These are phyloP conservation scores for Kurtzmaniella quercitrusa DNA, from an alignment of 1,139 yeast genomes.

Conservation along the genomic window DNA sequence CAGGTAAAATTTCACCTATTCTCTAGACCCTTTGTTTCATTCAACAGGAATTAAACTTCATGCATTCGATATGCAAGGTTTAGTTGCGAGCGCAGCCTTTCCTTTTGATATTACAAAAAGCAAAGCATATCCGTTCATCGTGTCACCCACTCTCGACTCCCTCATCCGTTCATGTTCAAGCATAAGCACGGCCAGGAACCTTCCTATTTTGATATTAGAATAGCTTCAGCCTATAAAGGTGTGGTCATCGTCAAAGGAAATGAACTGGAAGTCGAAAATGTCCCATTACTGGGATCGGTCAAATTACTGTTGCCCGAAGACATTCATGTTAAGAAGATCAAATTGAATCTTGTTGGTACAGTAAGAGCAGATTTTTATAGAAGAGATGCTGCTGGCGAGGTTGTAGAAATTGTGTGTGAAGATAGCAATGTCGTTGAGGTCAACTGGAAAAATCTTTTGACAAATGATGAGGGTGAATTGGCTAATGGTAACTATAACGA, in stretches of 20 bases:
- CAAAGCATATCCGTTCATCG: background rate
- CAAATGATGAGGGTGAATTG: conserved; percentile 41
- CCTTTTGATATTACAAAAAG: background rate
- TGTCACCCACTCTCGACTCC: no score
- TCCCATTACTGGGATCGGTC: conserved; percentile 52
- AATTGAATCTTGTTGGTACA: conserved; percentile 48
- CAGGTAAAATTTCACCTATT: no score
- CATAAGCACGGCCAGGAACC: conserved; percentile 16
- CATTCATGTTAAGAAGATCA: conserved; percentile 43
- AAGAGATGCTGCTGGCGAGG: conserved; percentile 29
- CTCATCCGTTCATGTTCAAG: conserved; percentile 18
- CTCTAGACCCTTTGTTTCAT: background rate
- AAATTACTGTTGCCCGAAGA: conserved; percentile 53
- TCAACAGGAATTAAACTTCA: background rate
- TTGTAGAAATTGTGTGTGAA: conserved; percentile 47
- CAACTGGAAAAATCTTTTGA: conserved; percentile 57
- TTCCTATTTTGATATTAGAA: conserved; percentile 30
- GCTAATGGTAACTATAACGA: conserved; percentile 42
- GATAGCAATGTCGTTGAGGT: conserved; percentile 47
- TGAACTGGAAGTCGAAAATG: conserved; percentile 52
- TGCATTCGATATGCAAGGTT: background rate
- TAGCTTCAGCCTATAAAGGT: conserved; percentile 53
- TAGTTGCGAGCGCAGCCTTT: background rate
- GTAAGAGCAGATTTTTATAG: conserved; percentile 52
- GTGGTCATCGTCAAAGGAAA: conserved; percentile 52